Conservation (phyloP, 2,329 filamentous ascomycete species). For the Ceratocystiopsis brevicomis region DNA sequence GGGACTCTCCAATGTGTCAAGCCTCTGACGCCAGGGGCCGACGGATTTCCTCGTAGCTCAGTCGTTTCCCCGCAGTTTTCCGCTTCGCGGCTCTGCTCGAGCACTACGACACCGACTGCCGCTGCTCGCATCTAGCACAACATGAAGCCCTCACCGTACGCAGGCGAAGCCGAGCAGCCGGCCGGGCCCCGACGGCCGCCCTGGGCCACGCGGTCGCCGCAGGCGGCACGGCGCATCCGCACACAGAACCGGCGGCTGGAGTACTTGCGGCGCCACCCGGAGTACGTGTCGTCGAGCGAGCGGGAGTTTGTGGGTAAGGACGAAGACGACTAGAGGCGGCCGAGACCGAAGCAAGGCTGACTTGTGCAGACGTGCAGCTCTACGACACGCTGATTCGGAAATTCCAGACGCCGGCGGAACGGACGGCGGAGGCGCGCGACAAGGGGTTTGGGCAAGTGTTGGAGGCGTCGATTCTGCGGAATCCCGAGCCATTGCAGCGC, state of each 20-base stretch:
- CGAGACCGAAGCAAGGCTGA: neutral
- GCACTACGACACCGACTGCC: too few species aligned
- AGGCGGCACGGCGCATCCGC: slow-evolving; percentile 27
- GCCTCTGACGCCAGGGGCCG: too few species aligned
- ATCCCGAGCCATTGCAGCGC: slow-evolving; percentile 3
- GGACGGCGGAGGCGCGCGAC: slow-evolving; percentile 49
- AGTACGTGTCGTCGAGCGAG: slow-evolving; percentile 44
- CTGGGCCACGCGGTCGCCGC: slow-evolving; percentile 18
- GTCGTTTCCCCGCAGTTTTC: too few species aligned
- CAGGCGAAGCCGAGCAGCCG: neutral
- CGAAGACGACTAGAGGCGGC: slow-evolving; percentile 19
- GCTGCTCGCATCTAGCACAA: too few species aligned
- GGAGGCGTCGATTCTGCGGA: slow-evolving; percentile 50
- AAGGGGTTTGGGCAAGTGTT: slow-evolving; percentile 67
- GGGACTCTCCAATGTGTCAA: too few species aligned
- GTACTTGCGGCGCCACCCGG: slow-evolving; percentile 53
- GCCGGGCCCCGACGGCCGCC: too few species aligned
- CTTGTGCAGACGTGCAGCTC: slow-evolving; percentile 46
- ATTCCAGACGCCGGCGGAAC: slow-evolving; percentile 55
- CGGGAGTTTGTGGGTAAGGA: slow-evolving; percentile 26
- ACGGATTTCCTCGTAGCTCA: too few species aligned
- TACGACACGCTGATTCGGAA: slow-evolving; percentile 65
- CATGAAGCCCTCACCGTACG: neutral
- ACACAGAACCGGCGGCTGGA: slow-evolving; percentile 60
- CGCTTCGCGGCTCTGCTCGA: too few species aligned